Base-by-base conservation (phyloP, 306 rosid genomes). In the Trichosanthes cucumerina region DNA sequence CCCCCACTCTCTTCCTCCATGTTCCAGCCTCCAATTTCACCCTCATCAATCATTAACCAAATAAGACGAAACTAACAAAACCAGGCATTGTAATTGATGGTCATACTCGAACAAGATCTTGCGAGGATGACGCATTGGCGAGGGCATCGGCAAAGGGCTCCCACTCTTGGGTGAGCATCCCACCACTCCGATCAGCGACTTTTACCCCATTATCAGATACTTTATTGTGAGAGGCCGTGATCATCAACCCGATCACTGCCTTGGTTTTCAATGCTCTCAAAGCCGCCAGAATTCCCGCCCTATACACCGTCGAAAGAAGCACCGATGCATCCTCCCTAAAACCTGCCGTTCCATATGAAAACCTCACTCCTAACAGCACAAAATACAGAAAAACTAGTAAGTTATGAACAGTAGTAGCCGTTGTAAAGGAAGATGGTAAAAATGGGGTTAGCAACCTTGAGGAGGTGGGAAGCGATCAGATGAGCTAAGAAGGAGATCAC, bases 101-200 rank as follows among this genome's bases (percentile, higher is more conserved):
- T 31, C 60, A 44, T 43, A 83, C 88, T 82, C 15, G 86, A 73
- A 91, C 36, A 15, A 95, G 96, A 23, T 89, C 82, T 31, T 82
- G 85, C 12, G 97, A 81, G 81, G 91, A 84, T 80, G 85, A 72
- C 13, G 92, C 96, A 81, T 87, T 85, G 75, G 97, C 96, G 9
- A 95, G 87, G 11, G 88, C 82, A 34, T 95, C 93, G 3, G 98
- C 96, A 62, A 95, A 92, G 24, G 97, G 93, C 80, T 95, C 97
- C 98, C 97, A 92, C 19, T 85, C 87, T 87, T 92, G 98, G 68
- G 97, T 81, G 80, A 95, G 93, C 97, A 95, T 91, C 73, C 93
- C 93, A 0, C 97, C 98, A 70, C 60, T 88, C 0, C 91, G 93
- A 66, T 92, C 98, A 52, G 96, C 95, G 62, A 95, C 80, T 85